Percentiles rank a stretch among this genome's conserved stretches.
Evolutionary conservation across 352 stramenopile genomes (phyloP).

Genomic region (Phytophthora pluvialis): DNA sequence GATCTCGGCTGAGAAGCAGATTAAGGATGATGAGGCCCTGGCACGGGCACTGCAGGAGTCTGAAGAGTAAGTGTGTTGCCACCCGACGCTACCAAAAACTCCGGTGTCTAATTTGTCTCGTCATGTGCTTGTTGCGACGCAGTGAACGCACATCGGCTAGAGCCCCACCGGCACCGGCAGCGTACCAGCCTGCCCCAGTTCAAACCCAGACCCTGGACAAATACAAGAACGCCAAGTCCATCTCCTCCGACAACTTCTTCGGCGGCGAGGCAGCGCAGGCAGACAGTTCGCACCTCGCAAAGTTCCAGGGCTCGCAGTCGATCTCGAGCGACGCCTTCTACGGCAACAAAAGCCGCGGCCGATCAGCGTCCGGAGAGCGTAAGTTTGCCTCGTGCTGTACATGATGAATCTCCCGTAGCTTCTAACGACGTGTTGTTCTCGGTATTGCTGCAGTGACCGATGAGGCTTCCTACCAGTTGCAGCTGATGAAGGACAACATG

Average conservation of each 20-base stretch:
- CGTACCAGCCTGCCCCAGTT: constrained; percentile 33
- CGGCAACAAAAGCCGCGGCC: constrained; percentile 57
- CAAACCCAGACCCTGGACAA: constrained; percentile 83
- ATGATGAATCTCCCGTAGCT: neutral
- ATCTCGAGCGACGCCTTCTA: constrained; percentile 92
- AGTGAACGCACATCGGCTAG: constrained; percentile 36
- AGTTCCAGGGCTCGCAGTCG: constrained; percentile 81
- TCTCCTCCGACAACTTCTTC: constrained; percentile 92
- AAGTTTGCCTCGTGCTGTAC: constrained; percentile 29
- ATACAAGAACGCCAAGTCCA: constrained; percentile 93
- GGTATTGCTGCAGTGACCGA: constrained; percentile 54
- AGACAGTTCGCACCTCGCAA: constrained; percentile 70
- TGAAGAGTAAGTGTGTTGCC: constrained; percentile 57
- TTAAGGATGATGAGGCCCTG: constrained; percentile 88
- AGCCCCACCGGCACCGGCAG: constrained; percentile 17
- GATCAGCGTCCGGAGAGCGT: constrained; percentile 74
- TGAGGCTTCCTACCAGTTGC: constrained; percentile 84
- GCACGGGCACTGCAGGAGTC: constrained; percentile 81
- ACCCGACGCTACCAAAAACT: too few species aligned
- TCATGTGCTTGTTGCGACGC: neutral
- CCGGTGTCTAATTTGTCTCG: neutral
- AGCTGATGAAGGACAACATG: constrained; percentile 88
- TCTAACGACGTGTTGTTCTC: neutral
- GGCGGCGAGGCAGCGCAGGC: constrained; percentile 61
- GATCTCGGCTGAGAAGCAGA: constrained; percentile 68